Evolutionary conservation across 2,329 filamentous ascomycete species (phyloP), one percentile per base, ranked within the genome.

Genomic region (Aspergillus thermomutatus): DNA sequence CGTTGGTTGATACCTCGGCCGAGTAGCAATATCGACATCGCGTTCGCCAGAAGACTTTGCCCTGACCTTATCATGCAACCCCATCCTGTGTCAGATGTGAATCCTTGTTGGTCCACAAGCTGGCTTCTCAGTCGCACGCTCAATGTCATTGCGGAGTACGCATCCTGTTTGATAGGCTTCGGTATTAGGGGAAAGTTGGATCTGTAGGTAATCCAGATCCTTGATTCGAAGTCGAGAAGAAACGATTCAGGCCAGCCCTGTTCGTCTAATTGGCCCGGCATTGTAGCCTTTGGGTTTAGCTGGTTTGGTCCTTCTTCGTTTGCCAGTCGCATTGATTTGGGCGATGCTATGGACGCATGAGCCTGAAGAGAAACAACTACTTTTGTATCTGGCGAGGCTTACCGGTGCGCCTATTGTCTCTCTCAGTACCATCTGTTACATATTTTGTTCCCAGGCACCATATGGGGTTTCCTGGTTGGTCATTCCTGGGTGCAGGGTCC

Each of bases 11-110:
- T 80, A 92, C 90, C 89, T 82, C 94, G 86, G 21, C 94, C 93
- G 23, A 97, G 77, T 41, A 83, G 80, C 49, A 92, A 77, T 54
- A 89, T 82, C 19, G 85, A 77, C 66, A 97, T 80, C 1, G 93
- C 83, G 74, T 97, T 99, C 47, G 93, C 93, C 45, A 99, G 80
- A 26, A 99, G 81, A 68, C 91, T 93, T 77, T 99, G 94, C 3
- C 94, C 94, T 5, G 93, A 97, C 58, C 94, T 83, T 66, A 99
- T 97, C 94, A 99, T 99, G 70, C 94, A 99, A 0, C 94, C 94
- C 92, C 95, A 99, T 52, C 94, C 94, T 9, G 91, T 92, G 72
- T 99, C 94, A 1, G 91, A 93, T 10, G 91, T 89, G 75, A 97
- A 99, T 4, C 90, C 92, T 26, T 82, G 82, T 56, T 90, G 85